Conservation (phyloP, 306 rosid species). For the Mucuna pruriens region DNA sequence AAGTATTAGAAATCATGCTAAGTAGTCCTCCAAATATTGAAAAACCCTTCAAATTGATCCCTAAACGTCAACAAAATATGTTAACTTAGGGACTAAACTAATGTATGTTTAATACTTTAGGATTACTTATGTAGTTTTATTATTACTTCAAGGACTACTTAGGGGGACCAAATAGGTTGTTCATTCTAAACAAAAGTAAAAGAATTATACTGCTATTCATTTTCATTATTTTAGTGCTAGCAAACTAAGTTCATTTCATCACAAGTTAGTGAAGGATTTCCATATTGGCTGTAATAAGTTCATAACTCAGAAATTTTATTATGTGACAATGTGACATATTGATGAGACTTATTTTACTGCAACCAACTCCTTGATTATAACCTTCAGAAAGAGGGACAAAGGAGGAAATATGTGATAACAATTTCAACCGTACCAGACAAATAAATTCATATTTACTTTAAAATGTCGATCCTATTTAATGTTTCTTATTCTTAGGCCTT, state of each 20-base stretch:
- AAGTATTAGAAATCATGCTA: too few relatives aligned
- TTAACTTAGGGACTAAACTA: too few relatives aligned
- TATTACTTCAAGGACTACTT: too few relatives aligned
- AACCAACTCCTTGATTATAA: neutral
- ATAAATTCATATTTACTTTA: neutral
- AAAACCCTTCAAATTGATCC: too few relatives aligned
- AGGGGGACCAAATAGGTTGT: too few relatives aligned
- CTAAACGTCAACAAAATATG: too few relatives aligned
- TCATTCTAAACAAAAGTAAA: too few relatives aligned
- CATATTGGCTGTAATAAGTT: conserved; percentile 21
- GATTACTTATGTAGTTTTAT: too few relatives aligned
- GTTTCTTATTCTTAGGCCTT: neutral
- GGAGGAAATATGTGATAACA: neutral
- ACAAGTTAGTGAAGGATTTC: conserved; percentile 1
- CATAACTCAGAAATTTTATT: neutral
- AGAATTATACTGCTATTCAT: neutral
- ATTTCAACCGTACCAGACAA: neutral
- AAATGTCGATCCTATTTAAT: conserved; percentile 1
- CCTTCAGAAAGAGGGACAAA: conserved; percentile 15
- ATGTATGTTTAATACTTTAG: too few relatives aligned
- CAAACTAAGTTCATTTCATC: neutral
- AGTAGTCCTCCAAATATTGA: too few relatives aligned
- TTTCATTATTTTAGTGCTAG: neutral
- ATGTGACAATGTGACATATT: neutral
- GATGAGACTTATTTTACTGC: conserved; percentile 13